Percentiles rank a stretch among this genome's conserved stretches.
phyloP scores from a whole-genome alignment of 805 yeast species.

The Starmera pachycereana region DNA sequence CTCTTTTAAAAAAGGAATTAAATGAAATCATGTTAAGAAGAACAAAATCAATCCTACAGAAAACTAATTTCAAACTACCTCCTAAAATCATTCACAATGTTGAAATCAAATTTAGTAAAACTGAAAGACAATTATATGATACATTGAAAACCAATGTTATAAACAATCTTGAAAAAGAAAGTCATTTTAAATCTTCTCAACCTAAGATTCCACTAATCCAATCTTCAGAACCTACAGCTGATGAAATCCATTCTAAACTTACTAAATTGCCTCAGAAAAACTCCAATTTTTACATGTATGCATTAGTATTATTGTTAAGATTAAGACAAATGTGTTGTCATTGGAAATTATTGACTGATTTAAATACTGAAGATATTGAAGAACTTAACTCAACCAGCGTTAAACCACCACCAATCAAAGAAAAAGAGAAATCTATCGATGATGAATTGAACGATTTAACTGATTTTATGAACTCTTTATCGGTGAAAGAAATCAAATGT shows the following conservation, averaged over 20 bases:
- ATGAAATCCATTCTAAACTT: constrained; percentile 2
- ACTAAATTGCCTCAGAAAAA: background rate
- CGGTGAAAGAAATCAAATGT: constrained; percentile 16
- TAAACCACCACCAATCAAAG: background rate
- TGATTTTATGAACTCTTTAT: constrained; percentile 12
- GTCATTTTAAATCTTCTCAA: too few relatives aligned
- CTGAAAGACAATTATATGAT: constrained; percentile 20
- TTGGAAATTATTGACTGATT: constrained; percentile 15
- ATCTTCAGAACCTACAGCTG: too few relatives aligned
- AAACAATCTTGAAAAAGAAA: constrained; percentile 1
- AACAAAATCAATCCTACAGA: constrained; percentile 28
- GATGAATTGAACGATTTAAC: constrained; percentile 13
- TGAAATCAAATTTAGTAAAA: constrained; percentile 14
- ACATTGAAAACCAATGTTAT: constrained; percentile 12
- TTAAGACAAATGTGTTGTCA: constrained; percentile 29
- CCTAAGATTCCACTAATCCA: too few relatives aligned
- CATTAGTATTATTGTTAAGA: constrained; percentile 22
- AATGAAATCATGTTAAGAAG: constrained; percentile 33
- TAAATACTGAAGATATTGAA: constrained; percentile 7
- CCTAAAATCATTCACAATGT: constrained; percentile 9
- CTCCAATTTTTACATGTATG: constrained; percentile 14
- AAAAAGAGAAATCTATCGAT: constrained; percentile 1
- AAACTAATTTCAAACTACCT: constrained; percentile 13
- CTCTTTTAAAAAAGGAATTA: constrained; percentile 15
- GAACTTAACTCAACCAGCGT: constrained; percentile 4